Evolutionary conservation across 192 early-diverging fungal species (phyloP), one percentile per base, ranked within the genome.

Genomic region (Helicostylum pulchrum): DNA sequence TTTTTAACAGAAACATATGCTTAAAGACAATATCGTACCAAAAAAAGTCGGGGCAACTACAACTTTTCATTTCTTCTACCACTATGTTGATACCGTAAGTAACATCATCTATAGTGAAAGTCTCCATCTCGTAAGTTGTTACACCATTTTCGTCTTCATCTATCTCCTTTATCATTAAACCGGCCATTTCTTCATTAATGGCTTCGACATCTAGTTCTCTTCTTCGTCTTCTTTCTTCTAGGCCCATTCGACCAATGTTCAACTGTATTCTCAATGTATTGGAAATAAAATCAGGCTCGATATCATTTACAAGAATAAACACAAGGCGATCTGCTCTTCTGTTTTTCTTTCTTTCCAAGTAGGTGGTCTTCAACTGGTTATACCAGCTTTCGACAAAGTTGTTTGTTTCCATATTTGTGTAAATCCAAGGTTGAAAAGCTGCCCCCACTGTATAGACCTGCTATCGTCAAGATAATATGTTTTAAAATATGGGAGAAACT

Each of bases 341-440:
- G 47, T 62, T 62, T 30, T 12, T 2, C 30, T 62, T 62, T 26
- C 60, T 48, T 49, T 47, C n/a, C 7, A 62, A 17, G 15, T 49
- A 50, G 3, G 46, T 62, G 4, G 60, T 32, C 15, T 62, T 62
- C 15, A 62, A 50, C 46, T 62, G 61, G 17, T 62, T 62, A n/a
- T 62, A 47, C 47, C 45, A 62, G n/a, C 61, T 62, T 62, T 49
- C 61, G 8, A 62, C 21, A 36, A 20, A 62, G 19, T 62, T 62
- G 30, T 51, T 62, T 1, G 61, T 62, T 26, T 62, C 61, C 48
- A 62, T 62, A 17, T 49, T 36, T 0, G 26, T 26, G 2, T 26
- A 26, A 26, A 2, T 26, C 26, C 0, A 2, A 5, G 17, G 57
- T 15, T 59, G 57, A 23, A 23, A 59, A 10, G 36, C 3, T 45